Base-by-base conservation (phyloP, 192 early-diverging fungal genomes). In the Rhizoclosmatium sp. region DNA sequence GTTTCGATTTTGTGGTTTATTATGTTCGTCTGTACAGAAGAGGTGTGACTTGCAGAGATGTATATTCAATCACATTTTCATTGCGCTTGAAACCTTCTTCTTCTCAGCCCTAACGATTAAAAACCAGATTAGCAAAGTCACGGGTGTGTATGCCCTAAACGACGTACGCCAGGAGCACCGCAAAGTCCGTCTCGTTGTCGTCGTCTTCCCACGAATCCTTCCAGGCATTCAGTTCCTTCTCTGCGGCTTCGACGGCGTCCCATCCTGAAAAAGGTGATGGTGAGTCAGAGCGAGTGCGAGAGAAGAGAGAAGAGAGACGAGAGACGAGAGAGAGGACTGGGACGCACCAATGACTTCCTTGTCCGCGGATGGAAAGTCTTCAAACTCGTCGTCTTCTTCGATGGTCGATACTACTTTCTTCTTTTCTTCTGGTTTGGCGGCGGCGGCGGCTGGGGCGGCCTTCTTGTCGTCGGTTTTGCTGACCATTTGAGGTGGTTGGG, bases 221-320 rank as follows among this genome's bases (percentile, higher is more conserved):
- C 64, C 64, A 65, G 12, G 64, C 64, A 39, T 65, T 65, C 21
- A 65, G 60, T 47, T 80, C 69, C 40, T 71, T 14, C 70, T 68
- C 69, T 23, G 64, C 62, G 23, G 71, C 69, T 56, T 59, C 69
- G 71, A 80, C 71, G 9, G 56, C 59, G 51, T 71, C 54, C 69
- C 47, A 56, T 3, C 54, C 54, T 71, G 54, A 3, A 59, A 51
- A 23, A 51, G 62, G 14, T 0, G 12, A 12, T 9, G 21, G 21
- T 59, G 21, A 59, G 21, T 59, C 10, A 58, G 54, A 58, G 31
- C 31, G 31, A 31, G 31, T 31, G 31, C 31, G 31, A 31, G 31
- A 31, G 31, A 31, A 31, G 31, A 31, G 31, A 31, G 31, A 31
- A 31, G 31, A 31, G 31, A 31, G 31, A 31, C 0, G 31, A 31